A percentile compares a stretch with the other conserved stretches of the same genome.
Conservation (phyloP, 495 filamentous ascomycete species). For the Penicillium canescens region DNA sequence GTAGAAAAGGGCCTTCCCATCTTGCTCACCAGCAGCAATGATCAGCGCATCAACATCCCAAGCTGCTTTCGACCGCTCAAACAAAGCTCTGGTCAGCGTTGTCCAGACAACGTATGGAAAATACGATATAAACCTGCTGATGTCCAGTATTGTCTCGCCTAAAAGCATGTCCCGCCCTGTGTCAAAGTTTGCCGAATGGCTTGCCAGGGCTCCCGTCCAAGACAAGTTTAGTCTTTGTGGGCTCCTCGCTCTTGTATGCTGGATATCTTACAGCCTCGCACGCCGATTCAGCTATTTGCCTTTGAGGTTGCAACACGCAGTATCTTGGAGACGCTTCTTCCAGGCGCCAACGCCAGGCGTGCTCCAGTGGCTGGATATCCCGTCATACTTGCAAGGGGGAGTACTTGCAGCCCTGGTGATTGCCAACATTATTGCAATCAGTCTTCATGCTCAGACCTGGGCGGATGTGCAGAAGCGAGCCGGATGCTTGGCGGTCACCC, state of each 20-base stretch:
- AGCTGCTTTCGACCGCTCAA: not conserved
- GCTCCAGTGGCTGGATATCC: not conserved
- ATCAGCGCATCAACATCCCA: too few relatives aligned
- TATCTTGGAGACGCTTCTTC: slow-evolving; percentile 1
- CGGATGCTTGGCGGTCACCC: not conserved
- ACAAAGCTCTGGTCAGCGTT: not conserved
- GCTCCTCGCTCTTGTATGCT: not conserved
- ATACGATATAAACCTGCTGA: not conserved
- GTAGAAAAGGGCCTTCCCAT: too few relatives aligned
- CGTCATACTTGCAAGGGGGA: slow-evolving; percentile 1
- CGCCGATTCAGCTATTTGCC: not conserved
- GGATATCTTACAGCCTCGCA: not conserved
- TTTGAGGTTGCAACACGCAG: not conserved
- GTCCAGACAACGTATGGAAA: not conserved
- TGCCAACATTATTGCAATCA: slow-evolving; percentile 1
- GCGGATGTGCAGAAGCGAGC: slow-evolving; percentile 2
- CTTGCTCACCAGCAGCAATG: too few relatives aligned
- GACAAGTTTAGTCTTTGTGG: not conserved
- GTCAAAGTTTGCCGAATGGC: not conserved
- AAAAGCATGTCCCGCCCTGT: not conserved
- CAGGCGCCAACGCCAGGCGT: too few relatives aligned
- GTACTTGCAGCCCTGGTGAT: slow-evolving; percentile 1
- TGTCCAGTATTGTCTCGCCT: not conserved
- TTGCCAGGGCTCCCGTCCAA: not conserved
- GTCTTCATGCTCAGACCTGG: not conserved